Percentiles rank a stretch among this genome's conserved stretches.
Evolutionary conservation across 768 basidiomycete species (phyloP).

Genomic region (Suillus subalutaceus): DNA sequence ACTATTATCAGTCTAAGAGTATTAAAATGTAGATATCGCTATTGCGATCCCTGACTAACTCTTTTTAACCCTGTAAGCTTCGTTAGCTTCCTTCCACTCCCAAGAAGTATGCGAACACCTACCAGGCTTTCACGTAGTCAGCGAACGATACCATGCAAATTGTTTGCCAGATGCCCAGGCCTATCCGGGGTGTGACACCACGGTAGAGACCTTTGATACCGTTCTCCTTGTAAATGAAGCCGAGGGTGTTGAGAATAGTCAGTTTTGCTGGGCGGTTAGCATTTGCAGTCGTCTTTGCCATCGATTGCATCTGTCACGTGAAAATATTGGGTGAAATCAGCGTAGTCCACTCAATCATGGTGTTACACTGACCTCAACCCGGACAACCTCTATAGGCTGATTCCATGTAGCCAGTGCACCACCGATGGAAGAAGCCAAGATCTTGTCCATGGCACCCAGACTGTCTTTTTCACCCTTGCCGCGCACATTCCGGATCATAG

Average conservation of each 20-base stretch:
- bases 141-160: slow-evolving; percentile 99
- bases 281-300: slow-evolving; percentile 77
- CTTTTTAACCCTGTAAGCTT: slow-evolving; percentile 53
- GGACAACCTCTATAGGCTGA: slow-evolving; percentile 96
- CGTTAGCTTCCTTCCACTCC: background rate
- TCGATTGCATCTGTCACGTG: slow-evolving; percentile 90
- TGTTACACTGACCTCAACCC: slow-evolving; percentile 73
- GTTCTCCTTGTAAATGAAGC: slow-evolving; percentile 96
- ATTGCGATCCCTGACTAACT: slow-evolving; percentile 23
- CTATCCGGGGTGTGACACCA: slow-evolving; percentile 96
- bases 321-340: slow-evolving; percentile 7
- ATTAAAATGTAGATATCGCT: slow-evolving; percentile 6
- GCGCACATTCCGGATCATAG: slow-evolving; percentile 69
- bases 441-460: slow-evolving; percentile 81
- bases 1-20: slow-evolving; percentile 21
- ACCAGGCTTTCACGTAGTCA: slow-evolving; percentile 93
- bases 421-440: slow-evolving; percentile 83
- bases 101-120: slow-evolving; percentile 18
- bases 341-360: background rate
- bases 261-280: slow-evolving; percentile 88
- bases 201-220: slow-evolving; percentile 96
- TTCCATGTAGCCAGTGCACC: slow-evolving; percentile 99
- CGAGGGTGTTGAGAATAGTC: slow-evolving; percentile 88
- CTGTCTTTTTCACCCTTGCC: slow-evolving; percentile 81
- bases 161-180: slow-evolving; percentile 95